phyloP scores from a whole-genome alignment of 2,329 filamentous ascomycete species.

The Monilinia polystroma region DNA sequence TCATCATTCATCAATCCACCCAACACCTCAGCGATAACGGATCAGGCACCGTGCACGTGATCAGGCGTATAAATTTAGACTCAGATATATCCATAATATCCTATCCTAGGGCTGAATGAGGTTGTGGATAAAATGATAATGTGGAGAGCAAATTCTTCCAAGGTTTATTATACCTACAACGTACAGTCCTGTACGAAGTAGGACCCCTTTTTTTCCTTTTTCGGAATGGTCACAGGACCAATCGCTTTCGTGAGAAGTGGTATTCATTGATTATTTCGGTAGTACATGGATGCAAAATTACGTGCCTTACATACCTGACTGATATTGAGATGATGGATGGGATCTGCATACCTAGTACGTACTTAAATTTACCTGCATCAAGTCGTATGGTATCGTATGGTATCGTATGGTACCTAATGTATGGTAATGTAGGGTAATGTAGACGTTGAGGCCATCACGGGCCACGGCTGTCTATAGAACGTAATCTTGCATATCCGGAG shows the following conservation, averaged over 20 bases:
- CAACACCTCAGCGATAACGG: conserved; percentile 5
- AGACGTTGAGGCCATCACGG: neutral
- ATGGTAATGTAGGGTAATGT: neutral
- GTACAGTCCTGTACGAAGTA: neutral
- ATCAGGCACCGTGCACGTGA: conserved; percentile 17
- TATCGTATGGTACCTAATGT: too few species aligned
- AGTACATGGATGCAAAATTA: neutral
- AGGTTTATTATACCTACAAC: neutral
- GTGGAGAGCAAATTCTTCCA: neutral
- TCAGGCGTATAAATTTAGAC: neutral
- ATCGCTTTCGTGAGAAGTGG: neutral
- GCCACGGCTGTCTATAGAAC: neutral
- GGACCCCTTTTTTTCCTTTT: neutral
- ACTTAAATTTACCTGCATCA: neutral
- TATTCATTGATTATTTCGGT: neutral
- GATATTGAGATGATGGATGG: neutral
- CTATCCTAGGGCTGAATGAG: conserved; percentile 11
- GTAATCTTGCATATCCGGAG: conserved; percentile 20
- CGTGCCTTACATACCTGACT: neutral
- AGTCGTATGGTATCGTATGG: too few species aligned
- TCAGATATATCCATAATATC: neutral
- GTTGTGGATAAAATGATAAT: neutral
- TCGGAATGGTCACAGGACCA: neutral
- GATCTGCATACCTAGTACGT: neutral
- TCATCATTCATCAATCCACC: neutral